Percentiles rank a stretch among this genome's conserved stretches.
Evolutionary conservation across 441 rosid species (phyloP).

Genomic region (Isatis lusitanica): DNA sequence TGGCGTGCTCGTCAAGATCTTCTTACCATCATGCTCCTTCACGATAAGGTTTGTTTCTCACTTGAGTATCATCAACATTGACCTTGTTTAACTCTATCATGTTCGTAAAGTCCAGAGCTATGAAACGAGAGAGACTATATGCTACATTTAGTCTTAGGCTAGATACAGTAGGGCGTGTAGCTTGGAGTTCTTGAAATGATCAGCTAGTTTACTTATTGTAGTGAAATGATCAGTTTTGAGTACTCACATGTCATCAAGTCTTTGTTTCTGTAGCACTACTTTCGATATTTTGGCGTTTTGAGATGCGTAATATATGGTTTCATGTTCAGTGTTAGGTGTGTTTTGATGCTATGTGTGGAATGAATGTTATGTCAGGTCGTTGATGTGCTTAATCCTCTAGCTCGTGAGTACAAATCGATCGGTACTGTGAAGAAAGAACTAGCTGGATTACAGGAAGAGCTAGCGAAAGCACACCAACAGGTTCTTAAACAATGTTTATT

Average conservation of each 20-base stretch:
- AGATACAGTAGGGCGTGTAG: neutral
- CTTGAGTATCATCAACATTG: constrained; percentile 5
- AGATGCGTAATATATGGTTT: neutral
- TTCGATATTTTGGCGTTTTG: neutral
- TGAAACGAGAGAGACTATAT: neutral
- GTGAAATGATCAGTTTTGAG: neutral
- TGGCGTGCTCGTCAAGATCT: constrained; percentile 97
- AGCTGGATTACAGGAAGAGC: constrained; percentile 79
- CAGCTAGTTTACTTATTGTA: neutral
- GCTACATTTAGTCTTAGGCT: constrained; percentile 1
- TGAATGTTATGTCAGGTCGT: constrained; percentile 61
- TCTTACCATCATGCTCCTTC: constrained; percentile 83
- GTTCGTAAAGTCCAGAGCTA: neutral
- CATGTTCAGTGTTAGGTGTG: neutral
- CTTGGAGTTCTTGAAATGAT: neutral
- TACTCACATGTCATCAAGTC: neutral
- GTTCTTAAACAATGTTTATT: constrained; percentile 34
- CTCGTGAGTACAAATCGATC: constrained; percentile 88
- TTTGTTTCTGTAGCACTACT: neutral
- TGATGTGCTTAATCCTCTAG: constrained; percentile 89
- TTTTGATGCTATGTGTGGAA: neutral
- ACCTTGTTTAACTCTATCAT: neutral
- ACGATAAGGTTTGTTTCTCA: constrained; percentile 65
- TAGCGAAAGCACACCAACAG: constrained; percentile 85
- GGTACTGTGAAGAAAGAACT: constrained; percentile 90